Evolutionary conservation across 2,329 filamentous ascomycete genomes (phyloP).

Genomic region (Trichothecium sympodiale): DNA sequence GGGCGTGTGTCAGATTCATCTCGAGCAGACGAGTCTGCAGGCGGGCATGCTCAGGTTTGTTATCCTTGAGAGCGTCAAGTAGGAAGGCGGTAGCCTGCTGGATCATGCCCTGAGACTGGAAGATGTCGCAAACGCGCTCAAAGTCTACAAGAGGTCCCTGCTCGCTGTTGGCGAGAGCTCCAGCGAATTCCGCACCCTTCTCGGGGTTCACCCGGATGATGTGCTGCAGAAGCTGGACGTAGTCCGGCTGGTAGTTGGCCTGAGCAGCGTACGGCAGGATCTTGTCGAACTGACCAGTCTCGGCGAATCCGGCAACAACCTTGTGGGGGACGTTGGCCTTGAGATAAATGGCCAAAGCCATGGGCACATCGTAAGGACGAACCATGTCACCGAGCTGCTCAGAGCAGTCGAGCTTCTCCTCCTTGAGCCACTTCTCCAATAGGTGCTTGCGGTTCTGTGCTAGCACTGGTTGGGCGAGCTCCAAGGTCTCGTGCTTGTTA

Average conservation of each 20-base stretch:
- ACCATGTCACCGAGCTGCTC: constrained; percentile 95
- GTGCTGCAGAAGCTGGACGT: constrained; percentile 82
- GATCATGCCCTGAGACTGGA: constrained; percentile 95
- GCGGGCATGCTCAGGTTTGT: constrained; percentile 84
- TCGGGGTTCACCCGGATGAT: constrained; percentile 86
- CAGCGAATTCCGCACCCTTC: constrained; percentile 89
- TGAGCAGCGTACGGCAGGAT: constrained; percentile 85
- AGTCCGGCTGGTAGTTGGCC: constrained; percentile 87
- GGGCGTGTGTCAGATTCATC: constrained; percentile 95
- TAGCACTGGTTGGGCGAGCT: constrained; percentile 85
- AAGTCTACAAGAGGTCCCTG: constrained; percentile 81
- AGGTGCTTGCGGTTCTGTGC: constrained; percentile 91
- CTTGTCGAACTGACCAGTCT: constrained; percentile 93
- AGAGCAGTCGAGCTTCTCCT: constrained; percentile 91
- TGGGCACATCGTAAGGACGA: constrained; percentile 74
- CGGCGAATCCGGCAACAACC: constrained; percentile 88
- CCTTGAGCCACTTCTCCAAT: constrained; percentile 94
- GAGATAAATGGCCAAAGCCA: constrained; percentile 82
- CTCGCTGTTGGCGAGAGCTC: constrained; percentile 82
- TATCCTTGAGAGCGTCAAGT: constrained; percentile 88
- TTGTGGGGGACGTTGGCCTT: constrained; percentile 87
- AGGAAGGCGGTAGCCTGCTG: constrained; percentile 98
- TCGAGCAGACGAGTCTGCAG: constrained; percentile 91
- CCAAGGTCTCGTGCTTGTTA: constrained; percentile 88
- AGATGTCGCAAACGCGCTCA: constrained; percentile 91